Base-by-base conservation (phyloP, 2,329 filamentous ascomycete species). In the Arachnomyces sp. region DNA sequence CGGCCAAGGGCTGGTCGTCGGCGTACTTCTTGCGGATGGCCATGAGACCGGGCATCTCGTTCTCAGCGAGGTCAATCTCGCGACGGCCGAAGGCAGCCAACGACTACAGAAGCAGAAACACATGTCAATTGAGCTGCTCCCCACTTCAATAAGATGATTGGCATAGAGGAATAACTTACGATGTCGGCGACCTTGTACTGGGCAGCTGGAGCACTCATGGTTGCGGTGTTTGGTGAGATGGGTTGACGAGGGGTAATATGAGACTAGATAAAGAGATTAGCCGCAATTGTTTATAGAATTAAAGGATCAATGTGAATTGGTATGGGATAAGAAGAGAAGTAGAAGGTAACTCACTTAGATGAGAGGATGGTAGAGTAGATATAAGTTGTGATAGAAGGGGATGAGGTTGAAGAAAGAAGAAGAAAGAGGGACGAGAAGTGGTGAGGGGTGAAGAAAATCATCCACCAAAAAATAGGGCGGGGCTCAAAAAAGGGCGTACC, bases 171-270 rank as follows among this genome's bases (percentile, higher is more conserved):
- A 38, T 41, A 33, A 68, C 67, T 41, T 67, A 71, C 74, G 68
- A 96, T 84, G 79, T 96, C 92, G 64, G 90, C 88, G 74, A 98
- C 90, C 85, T 95, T 94, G 83, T 87, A 93, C 72, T 85, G 90
- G 70, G 82, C 73, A 65, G 88, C 88, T 72, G 88, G 88, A 61
- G 85, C 84, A 77, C 60, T 55, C 76, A 79, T 79, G 48, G 50
- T 74, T 62, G 51, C 50, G 58, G 57, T 42, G 36, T 49, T 42
- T 46, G 38, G 39, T 33, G 34, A 43, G 31, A 41, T 41, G 39
- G 18, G 36, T 25, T 38, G 29, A 42, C 16, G 35, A 33, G 34
- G 15, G 34, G 15, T 38, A 42, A 36, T 18, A 7, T 18, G 43
- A 43, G 11, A 40, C 40, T 3, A 40, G 43, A 29, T 48, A 51